Evolutionary conservation across 2,329 filamentous ascomycete species (phyloP).

Genomic region (Neoscytalidium dimidiatum): DNA sequence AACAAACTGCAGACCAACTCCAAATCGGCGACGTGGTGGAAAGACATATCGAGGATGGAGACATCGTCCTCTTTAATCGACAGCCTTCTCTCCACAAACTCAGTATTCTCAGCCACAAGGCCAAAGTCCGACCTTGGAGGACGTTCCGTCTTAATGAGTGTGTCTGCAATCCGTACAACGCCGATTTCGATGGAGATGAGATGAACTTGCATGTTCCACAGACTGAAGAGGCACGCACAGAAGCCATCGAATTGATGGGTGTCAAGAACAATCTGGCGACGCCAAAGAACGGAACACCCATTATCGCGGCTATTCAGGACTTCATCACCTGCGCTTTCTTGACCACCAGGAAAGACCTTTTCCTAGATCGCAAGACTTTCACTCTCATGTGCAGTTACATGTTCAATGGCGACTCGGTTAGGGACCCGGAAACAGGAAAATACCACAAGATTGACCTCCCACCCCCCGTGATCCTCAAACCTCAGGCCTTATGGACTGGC

Average conservation of each 20-base stretch:
- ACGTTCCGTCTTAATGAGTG: slow-evolving; percentile 98
- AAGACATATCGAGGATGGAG: slow-evolving; percentile 90
- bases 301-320: slow-evolving; percentile 98
- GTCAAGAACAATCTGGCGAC: slow-evolving; percentile 96
- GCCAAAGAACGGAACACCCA: slow-evolving; percentile 95
- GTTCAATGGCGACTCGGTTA: slow-evolving; percentile 69
- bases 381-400: slow-evolving; percentile 91
- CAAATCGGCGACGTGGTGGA: slow-evolving; percentile 87
- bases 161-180: slow-evolving; percentile 97
- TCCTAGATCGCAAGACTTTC: slow-evolving; percentile 87
- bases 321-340: slow-evolving; percentile 96
- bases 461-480: slow-evolving; percentile 82
- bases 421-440: slow-evolving; percentile 48
- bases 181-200: slow-evolving; percentile 98
- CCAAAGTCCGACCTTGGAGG: slow-evolving; percentile 89
- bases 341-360: slow-evolving; percentile 87
- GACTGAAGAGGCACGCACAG: slow-evolving; percentile 92
- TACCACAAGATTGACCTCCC: slow-evolving; percentile 76
- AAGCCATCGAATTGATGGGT: slow-evolving; percentile 95
- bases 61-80: slow-evolving; percentile 96
- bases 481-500: slow-evolving; percentile 87
- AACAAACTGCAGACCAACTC: slow-evolving; percentile 71
- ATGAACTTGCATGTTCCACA: slow-evolving; percentile 99
- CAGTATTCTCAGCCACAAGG: slow-evolving; percentile 95
- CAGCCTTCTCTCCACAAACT: slow-evolving; percentile 98